phyloP scores from a whole-genome alignment of 805 yeast species.

The Monosporozyma unispora region DNA sequence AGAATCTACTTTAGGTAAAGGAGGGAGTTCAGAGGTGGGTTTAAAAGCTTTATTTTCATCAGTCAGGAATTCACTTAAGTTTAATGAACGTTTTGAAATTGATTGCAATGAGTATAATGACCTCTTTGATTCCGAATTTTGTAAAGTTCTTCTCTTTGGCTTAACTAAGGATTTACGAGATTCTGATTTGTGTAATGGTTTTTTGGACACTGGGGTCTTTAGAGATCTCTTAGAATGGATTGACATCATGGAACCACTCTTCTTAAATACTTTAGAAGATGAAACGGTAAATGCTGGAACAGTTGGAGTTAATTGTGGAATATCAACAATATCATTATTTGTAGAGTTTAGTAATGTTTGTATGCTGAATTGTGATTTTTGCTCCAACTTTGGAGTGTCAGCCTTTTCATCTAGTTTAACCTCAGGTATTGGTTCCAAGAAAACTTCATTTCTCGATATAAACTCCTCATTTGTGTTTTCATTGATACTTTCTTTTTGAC shows the following conservation, averaged over 20 bases:
- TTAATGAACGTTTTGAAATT: conserved; percentile 29
- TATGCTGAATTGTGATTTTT: conserved; percentile 27
- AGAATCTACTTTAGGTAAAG: conserved; percentile 14
- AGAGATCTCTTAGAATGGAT: conserved; percentile 13
- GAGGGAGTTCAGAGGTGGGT: conserved; percentile 10
- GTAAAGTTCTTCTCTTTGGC: conserved; percentile 15
- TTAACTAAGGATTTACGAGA: conserved; percentile 11
- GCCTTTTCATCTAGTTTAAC: conserved; percentile 5
- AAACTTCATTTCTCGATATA: not conserved
- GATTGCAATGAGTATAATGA: conserved; percentile 29
- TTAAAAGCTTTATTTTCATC: conserved; percentile 5
- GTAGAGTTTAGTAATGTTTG: conserved; percentile 11
- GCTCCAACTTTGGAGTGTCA: conserved; percentile 21
- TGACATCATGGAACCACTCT: conserved; percentile 15
- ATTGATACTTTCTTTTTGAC: not conserved
- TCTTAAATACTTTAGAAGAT: conserved; percentile 22
- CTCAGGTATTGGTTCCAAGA: not conserved
- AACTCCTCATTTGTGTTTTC: not conserved
- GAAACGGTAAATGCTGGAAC: conserved; percentile 22
- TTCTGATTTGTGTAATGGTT: conserved; percentile 6
- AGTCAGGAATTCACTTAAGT: conserved; percentile 24
- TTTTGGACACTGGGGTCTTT: conserved; percentile 11
- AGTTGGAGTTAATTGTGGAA: conserved; percentile 12
- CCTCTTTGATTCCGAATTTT: conserved; percentile 25
- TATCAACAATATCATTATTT: conserved; percentile 2